phyloP scores from a whole-genome alignment of 2,329 filamentous ascomycete genomes.

The Ascochyta clinopodiicola region DNA sequence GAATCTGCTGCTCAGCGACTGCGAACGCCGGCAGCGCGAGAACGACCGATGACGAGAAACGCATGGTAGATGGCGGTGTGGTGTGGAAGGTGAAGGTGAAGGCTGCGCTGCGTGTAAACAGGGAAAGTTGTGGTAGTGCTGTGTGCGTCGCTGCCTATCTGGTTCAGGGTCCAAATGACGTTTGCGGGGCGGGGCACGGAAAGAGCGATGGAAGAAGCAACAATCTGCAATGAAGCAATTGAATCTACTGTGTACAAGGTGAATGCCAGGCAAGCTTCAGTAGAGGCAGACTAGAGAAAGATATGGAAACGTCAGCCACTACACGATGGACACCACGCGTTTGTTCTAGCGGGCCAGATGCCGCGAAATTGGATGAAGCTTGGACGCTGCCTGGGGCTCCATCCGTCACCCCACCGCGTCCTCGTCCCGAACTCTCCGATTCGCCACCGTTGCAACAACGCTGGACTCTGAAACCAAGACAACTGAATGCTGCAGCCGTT shows the following conservation, averaged over 20 bases:
- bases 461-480: background rate
- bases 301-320: constrained; percentile 22
- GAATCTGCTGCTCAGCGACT: constrained; percentile 63
- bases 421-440: constrained; percentile 8
- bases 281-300: constrained; percentile 6
- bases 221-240: constrained; percentile 14
- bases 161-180: constrained; percentile 26
- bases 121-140: background rate
- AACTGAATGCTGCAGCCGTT: background rate
- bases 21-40: constrained; percentile 60
- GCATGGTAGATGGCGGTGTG: constrained; percentile 52
- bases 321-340: constrained; percentile 20
- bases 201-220: constrained; percentile 19
- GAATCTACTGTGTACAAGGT: background rate
- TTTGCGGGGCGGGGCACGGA: constrained; percentile 27
- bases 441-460: constrained; percentile 2
- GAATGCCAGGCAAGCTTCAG: constrained; percentile 2
- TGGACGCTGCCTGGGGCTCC: constrained; percentile 19
- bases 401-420: constrained; percentile 16
- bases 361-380: constrained; percentile 21
- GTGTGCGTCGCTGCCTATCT: constrained; percentile 22
- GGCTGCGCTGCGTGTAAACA: background rate
- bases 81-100: constrained; percentile 1
- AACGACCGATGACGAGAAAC: constrained; percentile 58
- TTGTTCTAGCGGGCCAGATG: constrained; percentile 18